phyloP scores from a whole-genome alignment of 2,329 filamentous ascomycete genomes.

The Coniochaeta sp. region DNA sequence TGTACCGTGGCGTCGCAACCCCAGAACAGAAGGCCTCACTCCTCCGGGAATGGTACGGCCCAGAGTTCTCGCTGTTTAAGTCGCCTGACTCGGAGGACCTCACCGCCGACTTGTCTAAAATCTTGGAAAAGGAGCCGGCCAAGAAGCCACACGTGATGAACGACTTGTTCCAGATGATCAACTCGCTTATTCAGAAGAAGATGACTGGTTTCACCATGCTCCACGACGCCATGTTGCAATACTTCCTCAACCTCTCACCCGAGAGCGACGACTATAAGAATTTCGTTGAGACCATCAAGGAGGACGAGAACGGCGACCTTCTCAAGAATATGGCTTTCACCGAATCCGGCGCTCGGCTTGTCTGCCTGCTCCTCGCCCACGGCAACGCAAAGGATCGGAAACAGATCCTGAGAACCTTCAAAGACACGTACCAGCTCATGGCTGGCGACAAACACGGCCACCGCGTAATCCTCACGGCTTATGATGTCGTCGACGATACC shows the following conservation, averaged over 20 bases:
- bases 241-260: conserved; percentile 72
- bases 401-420: conserved; percentile 76
- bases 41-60: conserved; percentile 91
- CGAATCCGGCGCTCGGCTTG: conserved; percentile 74
- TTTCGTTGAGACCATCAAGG: conserved; percentile 85
- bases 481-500: conserved; percentile 92
- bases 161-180: conserved; percentile 78
- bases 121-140: conserved; percentile 70
- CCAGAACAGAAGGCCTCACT: conserved; percentile 78
- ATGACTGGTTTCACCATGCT: conserved; percentile 95
- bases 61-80: conserved; percentile 81
- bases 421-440: conserved; percentile 81
- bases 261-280: conserved; percentile 78
- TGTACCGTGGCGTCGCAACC: conserved; percentile 84
- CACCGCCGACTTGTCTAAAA: conserved; percentile 64
- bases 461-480: conserved; percentile 73
- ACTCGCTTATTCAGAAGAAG: conserved; percentile 91
- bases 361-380: conserved; percentile 74
- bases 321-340: conserved; percentile 97
- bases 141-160: conserved; percentile 85
- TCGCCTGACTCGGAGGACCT: conserved; percentile 42
- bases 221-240: conserved; percentile 97
- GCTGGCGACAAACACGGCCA: conserved; percentile 74
- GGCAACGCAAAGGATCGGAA: conserved; percentile 91
- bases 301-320: conserved; percentile 83